Base-by-base conservation (phyloP, 2,329 filamentous ascomycete species). In the Alternaria infectoria region DNA sequence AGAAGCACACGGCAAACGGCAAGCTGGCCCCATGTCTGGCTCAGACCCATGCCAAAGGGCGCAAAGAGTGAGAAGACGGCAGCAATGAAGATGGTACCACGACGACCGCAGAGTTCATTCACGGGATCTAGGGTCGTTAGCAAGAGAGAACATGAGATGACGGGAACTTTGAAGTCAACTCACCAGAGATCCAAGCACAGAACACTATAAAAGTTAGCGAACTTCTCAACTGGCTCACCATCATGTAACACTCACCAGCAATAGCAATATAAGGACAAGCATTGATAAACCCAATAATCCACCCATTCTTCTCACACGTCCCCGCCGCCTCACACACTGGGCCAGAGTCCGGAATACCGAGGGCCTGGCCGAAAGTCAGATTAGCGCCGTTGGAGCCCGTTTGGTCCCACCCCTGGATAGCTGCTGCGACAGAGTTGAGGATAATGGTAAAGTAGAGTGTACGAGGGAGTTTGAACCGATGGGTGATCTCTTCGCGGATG, bases 401-500 rank as follows among this genome's bases (percentile, higher is more conserved):
- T 75, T 90, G 88, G 69, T 90, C 88, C 89, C 88, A 90, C 19
- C 89, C 88, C 32, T 83, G 79, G 26, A 91, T 88, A n/a, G 89
- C 89, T 6, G 90, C 90, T 44, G 88, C 89, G 58, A 92, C 87
- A 11, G 90, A 91, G 75, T 89, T 91, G 36, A 88, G 86, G 8
- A 88, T 80, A 66, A 92, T 89, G 56, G 90, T 91, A 58, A 89
- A 81, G 76, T 89, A 90, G 3, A 93, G 83, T 17, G 84, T 84
- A 67, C 72, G 82, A 0, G 90, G 89, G 6, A 81, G 75, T 45
- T 82, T 76, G 46, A 89, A 92, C 68, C 88, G 89, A 81, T 92
- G 87, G 9, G 86, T 82, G 21, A 85, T 82, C 74, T 93, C 90
- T 55, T 88, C 81, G 19, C 82, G 82, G 15, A 95, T 81, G 7